Conservation (phyloP, 2,329 filamentous ascomycete genomes). For the Cercospora zeae-maydis region DNA sequence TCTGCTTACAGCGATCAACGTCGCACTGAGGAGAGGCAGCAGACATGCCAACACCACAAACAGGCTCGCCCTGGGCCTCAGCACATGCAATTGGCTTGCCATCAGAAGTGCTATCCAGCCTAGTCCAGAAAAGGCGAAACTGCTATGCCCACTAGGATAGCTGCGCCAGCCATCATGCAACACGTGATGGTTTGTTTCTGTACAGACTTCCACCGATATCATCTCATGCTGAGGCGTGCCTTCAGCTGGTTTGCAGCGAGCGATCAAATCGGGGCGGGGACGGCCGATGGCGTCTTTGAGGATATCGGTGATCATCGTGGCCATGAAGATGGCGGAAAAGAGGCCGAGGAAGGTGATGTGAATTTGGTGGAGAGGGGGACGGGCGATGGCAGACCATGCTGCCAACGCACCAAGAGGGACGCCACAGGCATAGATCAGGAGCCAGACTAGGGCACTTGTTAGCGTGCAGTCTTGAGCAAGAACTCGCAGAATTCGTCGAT, state of each 20-base stretch:
- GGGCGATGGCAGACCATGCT: slow-evolving; percentile 59
- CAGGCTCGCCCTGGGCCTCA: slow-evolving; percentile 57
- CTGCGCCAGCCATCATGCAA: slow-evolving; percentile 81
- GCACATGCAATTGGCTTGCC: slow-evolving; percentile 61
- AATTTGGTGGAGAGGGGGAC: slow-evolving; percentile 69
- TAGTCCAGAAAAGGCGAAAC: slow-evolving; percentile 73
- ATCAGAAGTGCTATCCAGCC: slow-evolving; percentile 60
- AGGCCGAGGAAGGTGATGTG: slow-evolving; percentile 84
- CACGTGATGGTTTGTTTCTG: slow-evolving; percentile 62
- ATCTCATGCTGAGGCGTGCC: slow-evolving; percentile 55
- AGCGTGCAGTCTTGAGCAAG: background rate
- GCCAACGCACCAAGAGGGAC: slow-evolving; percentile 66
- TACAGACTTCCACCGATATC: slow-evolving; percentile 67
- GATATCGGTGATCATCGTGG: slow-evolving; percentile 79
- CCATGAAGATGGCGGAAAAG: slow-evolving; percentile 67
- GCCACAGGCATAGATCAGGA: slow-evolving; percentile 73
- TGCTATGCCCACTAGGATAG: slow-evolving; percentile 77
- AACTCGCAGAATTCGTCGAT: slow-evolving; percentile 18
- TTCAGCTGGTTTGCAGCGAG: slow-evolving; percentile 71
- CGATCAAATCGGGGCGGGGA: slow-evolving; percentile 80
- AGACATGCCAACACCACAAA: slow-evolving; percentile 54
- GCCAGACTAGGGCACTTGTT: slow-evolving; percentile 52
- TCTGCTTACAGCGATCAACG: slow-evolving; percentile 59
- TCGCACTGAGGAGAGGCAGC: slow-evolving; percentile 54
- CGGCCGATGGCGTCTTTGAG: slow-evolving; percentile 85